Conservation (phyloP, 768 basidiomycete genomes). For the Amanita muscaria region DNA sequence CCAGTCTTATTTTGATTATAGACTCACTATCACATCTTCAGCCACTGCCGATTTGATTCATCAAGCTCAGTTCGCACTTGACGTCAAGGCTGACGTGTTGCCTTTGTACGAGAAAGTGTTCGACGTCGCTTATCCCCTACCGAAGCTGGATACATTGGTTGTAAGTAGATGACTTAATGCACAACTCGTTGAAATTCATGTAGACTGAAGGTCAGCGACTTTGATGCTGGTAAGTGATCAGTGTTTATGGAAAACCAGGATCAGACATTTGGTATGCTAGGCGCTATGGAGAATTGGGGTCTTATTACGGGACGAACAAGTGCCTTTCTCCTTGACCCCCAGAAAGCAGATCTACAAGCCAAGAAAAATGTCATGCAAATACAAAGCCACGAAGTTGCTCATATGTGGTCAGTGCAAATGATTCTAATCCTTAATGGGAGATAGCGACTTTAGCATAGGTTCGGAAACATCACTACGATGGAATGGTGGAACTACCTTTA, state of each 20-base stretch:
- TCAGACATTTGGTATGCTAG: constrained; percentile 18
- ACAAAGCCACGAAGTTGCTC: constrained; percentile 83
- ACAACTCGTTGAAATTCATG: neutral
- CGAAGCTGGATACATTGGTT: constrained; percentile 90
- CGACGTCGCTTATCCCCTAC: constrained; percentile 85
- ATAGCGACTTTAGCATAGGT: constrained; percentile 34
- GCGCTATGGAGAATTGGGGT: constrained; percentile 94
- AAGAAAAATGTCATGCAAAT: constrained; percentile 73
- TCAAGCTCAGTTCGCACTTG: constrained; percentile 81
- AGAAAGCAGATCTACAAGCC: constrained; percentile 58
- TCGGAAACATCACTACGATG: constrained; percentile 92
- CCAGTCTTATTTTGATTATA: neutral
- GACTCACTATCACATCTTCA: constrained; percentile 18
- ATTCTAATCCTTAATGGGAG: neutral
- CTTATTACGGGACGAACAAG: constrained; percentile 85
- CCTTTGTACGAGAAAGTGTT: constrained; percentile 92
- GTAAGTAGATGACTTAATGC: constrained; percentile 27
- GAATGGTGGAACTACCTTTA: constrained; percentile 86
- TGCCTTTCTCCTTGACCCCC: constrained; percentile 73
- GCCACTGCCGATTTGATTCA: constrained; percentile 76
- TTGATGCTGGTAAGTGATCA: constrained; percentile 57
- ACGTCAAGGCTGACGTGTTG: constrained; percentile 72
- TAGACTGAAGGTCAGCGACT: constrained; percentile 59
- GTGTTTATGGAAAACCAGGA: neutral
- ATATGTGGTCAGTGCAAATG: constrained; percentile 52